Conservation (phyloP, 2,329 filamentous ascomycete species). For the Sporothrix humicola region DNA sequence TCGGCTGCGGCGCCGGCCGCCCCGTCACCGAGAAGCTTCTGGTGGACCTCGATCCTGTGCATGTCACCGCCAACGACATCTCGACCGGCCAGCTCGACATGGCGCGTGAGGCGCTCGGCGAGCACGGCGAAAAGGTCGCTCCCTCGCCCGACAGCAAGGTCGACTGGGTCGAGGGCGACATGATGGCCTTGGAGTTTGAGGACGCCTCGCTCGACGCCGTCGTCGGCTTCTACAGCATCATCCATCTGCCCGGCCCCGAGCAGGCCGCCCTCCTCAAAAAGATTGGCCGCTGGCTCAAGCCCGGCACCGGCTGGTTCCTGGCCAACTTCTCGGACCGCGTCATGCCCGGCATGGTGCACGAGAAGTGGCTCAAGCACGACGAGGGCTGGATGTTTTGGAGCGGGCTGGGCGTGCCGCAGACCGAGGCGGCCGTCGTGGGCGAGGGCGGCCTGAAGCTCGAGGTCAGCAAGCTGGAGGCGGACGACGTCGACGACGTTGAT, state of each 20-base stretch:
- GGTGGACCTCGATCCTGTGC: constrained; percentile 33
- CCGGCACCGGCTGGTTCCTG: constrained; percentile 55
- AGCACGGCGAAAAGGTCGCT: constrained; percentile 31
- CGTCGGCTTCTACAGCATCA: constrained; percentile 59
- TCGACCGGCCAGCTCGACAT: constrained; percentile 49
- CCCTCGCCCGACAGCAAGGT: constrained; percentile 37
- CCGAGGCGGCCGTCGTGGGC: constrained; percentile 41
- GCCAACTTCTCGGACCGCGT: constrained; percentile 51
- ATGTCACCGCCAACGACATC: constrained; percentile 51
- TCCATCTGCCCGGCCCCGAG: constrained; percentile 59
- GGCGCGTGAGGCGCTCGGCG: constrained; percentile 42
- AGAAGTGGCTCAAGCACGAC: constrained; percentile 49
- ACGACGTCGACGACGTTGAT: constrained; percentile 45
- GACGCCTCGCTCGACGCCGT: constrained; percentile 53
- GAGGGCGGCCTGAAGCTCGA: constrained; percentile 46
- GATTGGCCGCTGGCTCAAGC: constrained; percentile 56
- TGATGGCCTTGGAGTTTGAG: constrained; percentile 46
- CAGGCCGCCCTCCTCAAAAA: constrained; percentile 54
- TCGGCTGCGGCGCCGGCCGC: constrained; percentile 15
- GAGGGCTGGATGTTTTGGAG: constrained; percentile 54
- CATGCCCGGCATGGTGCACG: constrained; percentile 42
- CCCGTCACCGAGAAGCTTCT: constrained; percentile 42
- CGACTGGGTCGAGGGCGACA: constrained; percentile 48
- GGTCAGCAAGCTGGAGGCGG: constrained; percentile 42
- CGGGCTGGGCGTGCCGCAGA: constrained; percentile 48